Base-by-base conservation (phyloP, 2,329 filamentous ascomycete genomes). In the Pestalotiopsis sp. region DNA sequence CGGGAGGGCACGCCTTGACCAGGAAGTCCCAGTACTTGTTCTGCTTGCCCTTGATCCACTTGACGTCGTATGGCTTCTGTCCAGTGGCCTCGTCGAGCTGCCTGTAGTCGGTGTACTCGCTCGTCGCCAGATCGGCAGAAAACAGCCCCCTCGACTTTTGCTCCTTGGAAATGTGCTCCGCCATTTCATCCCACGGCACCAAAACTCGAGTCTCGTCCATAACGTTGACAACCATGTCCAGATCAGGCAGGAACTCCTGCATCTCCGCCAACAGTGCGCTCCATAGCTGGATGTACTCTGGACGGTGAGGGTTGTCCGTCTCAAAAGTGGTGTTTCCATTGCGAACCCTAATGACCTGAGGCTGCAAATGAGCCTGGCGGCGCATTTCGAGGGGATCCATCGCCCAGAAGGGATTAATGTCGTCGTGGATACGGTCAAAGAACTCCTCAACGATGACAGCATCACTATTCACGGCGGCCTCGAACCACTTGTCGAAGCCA, bases 161-260 rank as follows among this genome's bases (percentile, higher is more conserved):
- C 74, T 89, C 89, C 61, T 81, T 79, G 6, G 78, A 78, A 12
- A 90, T 81, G 64, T 67, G 39, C 27, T 80, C 79, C 27, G 85
- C 81, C 67, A 91, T 84, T 14, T 86, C 81, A 67, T 91, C 84
- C 79, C 84, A 89, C 11, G 87, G 84, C 3, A 90, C 87, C 38
- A 91, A 79, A n/a, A 92, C 77, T 25, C 90, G 83, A 36, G 89
- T 85, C 75, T 92, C 88, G 75, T 91, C 89, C 79, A 90, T 84
- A 66, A 85, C 83, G 74, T 92, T 91, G 80, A 91, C 87, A 12
- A 89, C 86, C 81, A 91, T 90, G 75, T 91, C 89, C 76, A 92
- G 86, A 70, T 92, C 89, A 4, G 89, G 90, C 25, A 92, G 76
- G 64, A 84, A 80, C 14, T 83, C 75, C 31, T 89, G 20, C 27